Percentiles rank a stretch among this genome's conserved stretches.
These are phyloP conservation scores for Suillus lakei DNA, from an alignment of 768 basidiomycete species.

Conservation along the genomic window DNA sequence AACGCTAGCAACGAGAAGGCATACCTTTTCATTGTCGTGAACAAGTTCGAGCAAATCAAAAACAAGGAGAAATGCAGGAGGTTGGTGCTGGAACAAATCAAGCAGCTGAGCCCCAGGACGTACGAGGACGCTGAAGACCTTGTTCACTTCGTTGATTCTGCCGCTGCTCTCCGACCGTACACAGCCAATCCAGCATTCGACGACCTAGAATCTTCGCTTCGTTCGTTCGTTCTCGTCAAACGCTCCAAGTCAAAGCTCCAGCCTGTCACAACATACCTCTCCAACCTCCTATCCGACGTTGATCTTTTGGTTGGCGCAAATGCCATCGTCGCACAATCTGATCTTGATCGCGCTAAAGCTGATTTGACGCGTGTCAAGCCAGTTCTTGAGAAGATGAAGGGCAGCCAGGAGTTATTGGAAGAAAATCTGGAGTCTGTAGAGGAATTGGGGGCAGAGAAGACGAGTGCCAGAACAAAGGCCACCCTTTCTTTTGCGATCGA, in stretches of 20 bases:
- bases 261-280: slow-evolving; percentile 90
- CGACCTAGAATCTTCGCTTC: slow-evolving; percentile 85
- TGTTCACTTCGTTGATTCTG: slow-evolving; percentile 98
- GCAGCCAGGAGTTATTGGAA: slow-evolving; percentile 73
- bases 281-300: slow-evolving; percentile 87
- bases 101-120: slow-evolving; percentile 88
- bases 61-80: slow-evolving; percentile 94
- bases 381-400: slow-evolving; percentile 87
- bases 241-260: slow-evolving; percentile 95
- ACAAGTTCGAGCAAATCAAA: slow-evolving; percentile 94
- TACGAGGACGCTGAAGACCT: slow-evolving; percentile 91
- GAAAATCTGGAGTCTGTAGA: slow-evolving; percentile 80
- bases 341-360: slow-evolving; percentile 70
- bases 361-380: slow-evolving; percentile 77
- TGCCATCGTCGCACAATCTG: slow-evolving; percentile 80
- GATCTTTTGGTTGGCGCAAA: slow-evolving; percentile 88
- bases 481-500: slow-evolving; percentile 74
- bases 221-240: slow-evolving; percentile 95
- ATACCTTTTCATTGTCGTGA: slow-evolving; percentile 97
- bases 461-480: slow-evolving; percentile 57
- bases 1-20: slow-evolving; percentile 97
- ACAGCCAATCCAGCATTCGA: slow-evolving; percentile 75
- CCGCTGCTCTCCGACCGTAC: slow-evolving; percentile 68
- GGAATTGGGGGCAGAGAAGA: slow-evolving; percentile 66
- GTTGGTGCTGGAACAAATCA: slow-evolving; percentile 91